Evolutionary conservation across 805 yeast species (phyloP).

Genomic region (Candida corydali): DNA sequence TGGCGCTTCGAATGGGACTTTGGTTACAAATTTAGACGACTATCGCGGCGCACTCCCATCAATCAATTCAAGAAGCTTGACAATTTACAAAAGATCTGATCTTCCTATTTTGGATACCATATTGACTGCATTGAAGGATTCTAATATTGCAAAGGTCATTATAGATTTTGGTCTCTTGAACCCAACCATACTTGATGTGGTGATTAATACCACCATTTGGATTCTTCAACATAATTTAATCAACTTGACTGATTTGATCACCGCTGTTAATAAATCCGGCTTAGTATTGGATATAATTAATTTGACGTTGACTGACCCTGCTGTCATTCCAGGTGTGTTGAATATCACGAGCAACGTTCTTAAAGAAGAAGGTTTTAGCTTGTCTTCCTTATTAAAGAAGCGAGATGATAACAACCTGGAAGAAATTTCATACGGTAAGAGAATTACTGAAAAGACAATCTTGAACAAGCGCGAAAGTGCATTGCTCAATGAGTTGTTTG

Average conservation of each 20-base stretch:
- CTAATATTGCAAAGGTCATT: constrained; percentile 18
- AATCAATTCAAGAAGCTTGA: not conserved
- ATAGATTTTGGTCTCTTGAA: constrained; percentile 20
- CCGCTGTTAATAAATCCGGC: constrained; percentile 23
- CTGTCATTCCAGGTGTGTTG: constrained; percentile 21
- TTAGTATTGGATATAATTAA: constrained; percentile 18
- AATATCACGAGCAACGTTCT: constrained; percentile 19
- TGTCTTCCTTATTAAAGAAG: constrained; percentile 8
- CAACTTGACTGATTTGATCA: constrained; percentile 19
- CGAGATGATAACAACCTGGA: not conserved
- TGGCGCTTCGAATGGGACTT: not conserved
- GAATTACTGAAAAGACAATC: not conserved
- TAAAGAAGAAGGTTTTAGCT: constrained; percentile 16
- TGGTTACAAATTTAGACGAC: no score
- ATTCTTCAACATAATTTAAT: constrained; percentile 16
- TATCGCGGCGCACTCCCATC: no score
- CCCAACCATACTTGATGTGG: constrained; percentile 17
- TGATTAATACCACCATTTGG: constrained; percentile 18
- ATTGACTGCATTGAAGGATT: constrained; percentile 16
- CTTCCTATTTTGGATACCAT: constrained; percentile 21
- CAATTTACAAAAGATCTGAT: constrained; percentile 10
- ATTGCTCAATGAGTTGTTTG: constrained; percentile 16
- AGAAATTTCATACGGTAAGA: not conserved
- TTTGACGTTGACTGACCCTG: constrained; percentile 21
- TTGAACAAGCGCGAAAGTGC: constrained; percentile 17